Conservation (phyloP, 2,329 filamentous ascomycete species). For the Fusarium brevicatenulatum region DNA sequence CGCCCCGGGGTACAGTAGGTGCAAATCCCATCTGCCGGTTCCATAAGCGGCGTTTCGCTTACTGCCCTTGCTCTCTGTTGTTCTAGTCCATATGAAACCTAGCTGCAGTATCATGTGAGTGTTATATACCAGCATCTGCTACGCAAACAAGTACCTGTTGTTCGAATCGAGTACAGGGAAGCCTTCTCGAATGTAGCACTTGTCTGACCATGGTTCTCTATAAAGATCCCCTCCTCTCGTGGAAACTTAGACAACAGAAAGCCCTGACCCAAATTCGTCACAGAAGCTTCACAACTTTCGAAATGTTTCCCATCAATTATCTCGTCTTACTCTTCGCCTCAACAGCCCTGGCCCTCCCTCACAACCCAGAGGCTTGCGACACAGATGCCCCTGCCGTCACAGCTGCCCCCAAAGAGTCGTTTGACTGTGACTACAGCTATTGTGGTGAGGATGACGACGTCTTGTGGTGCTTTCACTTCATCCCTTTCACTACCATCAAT, state of each 20-base stretch:
- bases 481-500: slow-evolving; percentile 51
- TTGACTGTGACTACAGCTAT: slow-evolving; percentile 50
- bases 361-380: neutral
- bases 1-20: slow-evolving; percentile 14
- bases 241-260: neutral
- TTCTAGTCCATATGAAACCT: slow-evolving; percentile 3
- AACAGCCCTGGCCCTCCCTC: slow-evolving; percentile 11
- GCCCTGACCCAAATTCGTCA: neutral
- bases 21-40: slow-evolving; percentile 22
- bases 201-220: neutral
- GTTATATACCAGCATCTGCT: neutral
- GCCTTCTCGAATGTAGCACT: slow-evolving; percentile 13
- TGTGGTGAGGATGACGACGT: slow-evolving; percentile 49
- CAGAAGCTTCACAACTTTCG: neutral
- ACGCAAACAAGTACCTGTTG: slow-evolving; percentile 15
- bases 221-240: neutral
- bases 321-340: slow-evolving; percentile 17
- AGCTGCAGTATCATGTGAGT: neutral
- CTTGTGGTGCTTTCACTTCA: slow-evolving; percentile 54
- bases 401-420: slow-evolving; percentile 16
- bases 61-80: neutral
- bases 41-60: slow-evolving; percentile 3
- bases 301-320: slow-evolving; percentile 14
- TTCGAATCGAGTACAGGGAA: neutral
- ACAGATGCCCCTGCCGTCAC: slow-evolving; percentile 9